A percentile compares a stretch with the other conserved stretches of the same genome.
Evolutionary conservation across 2,329 filamentous ascomycete genomes (phyloP).

Genomic region (Corinectria fuckeliana): DNA sequence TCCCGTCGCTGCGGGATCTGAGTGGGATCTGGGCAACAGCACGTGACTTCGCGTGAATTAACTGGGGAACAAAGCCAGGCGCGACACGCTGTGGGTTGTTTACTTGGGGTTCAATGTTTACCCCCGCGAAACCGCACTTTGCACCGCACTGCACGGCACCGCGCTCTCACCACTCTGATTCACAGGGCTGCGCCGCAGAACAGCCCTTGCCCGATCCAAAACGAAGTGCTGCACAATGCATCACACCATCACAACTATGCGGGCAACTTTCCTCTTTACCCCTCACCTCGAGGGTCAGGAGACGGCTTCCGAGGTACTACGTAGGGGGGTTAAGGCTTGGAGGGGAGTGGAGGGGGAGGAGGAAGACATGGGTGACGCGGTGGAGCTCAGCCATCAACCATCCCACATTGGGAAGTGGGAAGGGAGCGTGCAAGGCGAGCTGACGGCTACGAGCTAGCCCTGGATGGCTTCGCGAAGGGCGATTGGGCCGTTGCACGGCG

Average conservation of each 20-base stretch:
- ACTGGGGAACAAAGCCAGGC: constrained; percentile 16
- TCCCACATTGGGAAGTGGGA: constrained; percentile 33
- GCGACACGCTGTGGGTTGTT: constrained; percentile 36
- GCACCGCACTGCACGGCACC: constrained; percentile 7
- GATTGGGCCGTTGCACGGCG: constrained; percentile 31
- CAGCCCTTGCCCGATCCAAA: constrained; percentile 35
- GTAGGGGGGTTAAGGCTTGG: constrained; percentile 24
- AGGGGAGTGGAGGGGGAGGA: constrained; percentile 11
- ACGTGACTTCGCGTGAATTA: constrained; percentile 34
- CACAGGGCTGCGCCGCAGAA: constrained; percentile 18
- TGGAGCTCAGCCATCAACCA: constrained; percentile 33
- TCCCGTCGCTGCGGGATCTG: too few species aligned
- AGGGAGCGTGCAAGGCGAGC: constrained; percentile 26
- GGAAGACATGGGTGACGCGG: constrained; percentile 31
- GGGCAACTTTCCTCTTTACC: constrained; percentile 33
- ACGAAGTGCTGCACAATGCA: constrained; percentile 37
- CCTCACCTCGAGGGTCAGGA: constrained; percentile 36
- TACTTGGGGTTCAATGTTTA: constrained; percentile 36
- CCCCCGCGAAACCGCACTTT: constrained; percentile 17
- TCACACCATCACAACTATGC: constrained; percentile 31
- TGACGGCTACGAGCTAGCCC: constrained; percentile 31
- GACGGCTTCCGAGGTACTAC: constrained; percentile 26
- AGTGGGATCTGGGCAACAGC: not conserved
- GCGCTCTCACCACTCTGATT: constrained; percentile 5
- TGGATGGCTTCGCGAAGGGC: constrained; percentile 24